Evolutionary conservation across 371 early-diverging fungal species (phyloP), one percentile per base, ranked within the genome.

Genomic region (Actinomortierella ambigua): DNA sequence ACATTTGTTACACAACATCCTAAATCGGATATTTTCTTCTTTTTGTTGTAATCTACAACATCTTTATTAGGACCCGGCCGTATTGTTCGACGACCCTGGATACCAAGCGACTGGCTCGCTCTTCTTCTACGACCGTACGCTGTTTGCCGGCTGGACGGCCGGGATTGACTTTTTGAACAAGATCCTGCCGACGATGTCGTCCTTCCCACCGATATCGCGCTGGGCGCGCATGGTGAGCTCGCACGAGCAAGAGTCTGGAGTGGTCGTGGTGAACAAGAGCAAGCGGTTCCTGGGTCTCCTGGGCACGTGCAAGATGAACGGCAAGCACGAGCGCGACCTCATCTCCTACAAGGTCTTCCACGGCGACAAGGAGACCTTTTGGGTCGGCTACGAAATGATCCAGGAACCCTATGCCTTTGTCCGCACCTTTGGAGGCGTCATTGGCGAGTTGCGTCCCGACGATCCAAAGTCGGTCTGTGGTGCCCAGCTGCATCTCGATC

Each of bases 201-300:
- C 71, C 7, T 62, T 76, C 40, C 65, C 83, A 0, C 61, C 68
- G 15, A 67, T 62, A n/a, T 77, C 84, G 1, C 76, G 85, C 27
- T 77, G 80, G 78, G 81, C 80, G 69, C 73, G 73, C 4, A 61
- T 68, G 17, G 57, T 70, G 15, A 73, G 79, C 0, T 75, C 81
- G 9, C 86, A 89, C 59, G 85, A 88, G 58, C 82, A 82, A 75
- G 88, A 89, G 48, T 88, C 89, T 7, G 86, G 88, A 20, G 81
- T 85, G 7, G 86, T 86, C 0, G 77, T 85, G 22, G 81, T 88
- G 52, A 69, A 88, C 64, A 89, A 88, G 53, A 61, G 42, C n/a
- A 78, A 77, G 9, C 75, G 79, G 0, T 58, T 89, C 46, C 41
- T 79, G 20, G 89, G 89, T 1, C 50, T 89, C 3, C 42, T 88